Conservation (phyloP, 192 early-diverging fungal species). For the Linnemannia schmuckeri region DNA sequence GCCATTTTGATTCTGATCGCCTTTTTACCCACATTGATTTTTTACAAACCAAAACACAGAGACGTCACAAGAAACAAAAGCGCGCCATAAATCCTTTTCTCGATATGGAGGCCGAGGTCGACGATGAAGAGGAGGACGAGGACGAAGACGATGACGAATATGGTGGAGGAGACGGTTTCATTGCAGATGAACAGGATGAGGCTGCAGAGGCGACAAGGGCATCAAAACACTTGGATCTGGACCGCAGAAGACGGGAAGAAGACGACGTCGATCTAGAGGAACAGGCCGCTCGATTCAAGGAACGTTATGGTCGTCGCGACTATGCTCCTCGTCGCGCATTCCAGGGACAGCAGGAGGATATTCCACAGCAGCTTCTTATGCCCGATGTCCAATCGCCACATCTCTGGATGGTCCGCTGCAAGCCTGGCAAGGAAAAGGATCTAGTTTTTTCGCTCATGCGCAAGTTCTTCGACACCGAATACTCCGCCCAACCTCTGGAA, state of each 20-base stretch:
- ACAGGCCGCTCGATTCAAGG: conserved; percentile 79
- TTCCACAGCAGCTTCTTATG: conserved; percentile 84
- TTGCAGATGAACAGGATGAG: conserved; percentile 79
- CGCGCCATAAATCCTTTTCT: conserved; percentile 65
- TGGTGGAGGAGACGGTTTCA: conserved; percentile 75
- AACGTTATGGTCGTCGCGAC: conserved; percentile 79
- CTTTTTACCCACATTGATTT: background rate
- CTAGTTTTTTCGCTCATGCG: conserved; percentile 85
- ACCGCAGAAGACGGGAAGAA: conserved; percentile 72
- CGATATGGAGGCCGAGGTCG: conserved; percentile 77
- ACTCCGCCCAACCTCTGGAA: conserved; percentile 70
- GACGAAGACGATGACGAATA: conserved; percentile 75
- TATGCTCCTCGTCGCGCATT: conserved; percentile 55
- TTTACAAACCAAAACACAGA: conserved; percentile 4
- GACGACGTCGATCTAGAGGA: conserved; percentile 88
- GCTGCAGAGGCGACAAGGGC: conserved; percentile 71
- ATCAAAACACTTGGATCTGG: conserved; percentile 78
- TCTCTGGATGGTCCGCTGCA: conserved; percentile 91
- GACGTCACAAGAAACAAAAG: conserved; percentile 60
- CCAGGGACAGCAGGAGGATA: conserved; percentile 68
- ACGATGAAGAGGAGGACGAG: conserved; percentile 80
- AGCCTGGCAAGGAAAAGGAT: conserved; percentile 90
- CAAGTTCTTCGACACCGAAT: conserved; percentile 77
- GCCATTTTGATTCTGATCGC: background rate
- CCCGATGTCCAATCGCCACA: conserved; percentile 91